Percentiles rank a stretch among this genome's conserved stretches.
These are phyloP conservation scores for Alternaria infectoria DNA, from an alignment of 2,329 filamentous ascomycete genomes.

Conservation along the genomic window DNA sequence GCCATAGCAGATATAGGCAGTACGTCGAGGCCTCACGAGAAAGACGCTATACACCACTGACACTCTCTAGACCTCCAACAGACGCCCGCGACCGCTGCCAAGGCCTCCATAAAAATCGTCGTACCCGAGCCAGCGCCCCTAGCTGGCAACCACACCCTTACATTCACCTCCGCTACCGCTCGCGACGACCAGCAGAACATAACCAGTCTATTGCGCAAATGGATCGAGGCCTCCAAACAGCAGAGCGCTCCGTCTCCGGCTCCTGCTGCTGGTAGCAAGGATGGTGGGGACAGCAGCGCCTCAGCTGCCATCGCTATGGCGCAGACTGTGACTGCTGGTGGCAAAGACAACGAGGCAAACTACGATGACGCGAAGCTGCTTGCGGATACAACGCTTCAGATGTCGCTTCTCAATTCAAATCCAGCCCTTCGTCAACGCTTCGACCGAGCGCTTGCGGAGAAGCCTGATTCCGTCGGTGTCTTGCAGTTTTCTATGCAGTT, in stretches of 20 bases:
- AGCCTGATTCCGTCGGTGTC: conserved; percentile 81
- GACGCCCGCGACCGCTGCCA: conserved; percentile 83
- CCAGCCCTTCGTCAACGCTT: conserved; percentile 80
- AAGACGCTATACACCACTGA: conserved; percentile 9
- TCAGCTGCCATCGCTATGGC: conserved; percentile 81
- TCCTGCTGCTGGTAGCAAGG: conserved; percentile 31
- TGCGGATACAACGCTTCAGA: conserved; percentile 80
- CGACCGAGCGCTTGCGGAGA: conserved; percentile 80
- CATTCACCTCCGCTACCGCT: conserved; percentile 82
- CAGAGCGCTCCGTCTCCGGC: conserved; percentile 44
- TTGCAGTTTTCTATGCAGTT: conserved; percentile 89
- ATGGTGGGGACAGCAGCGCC: conserved; percentile 28
- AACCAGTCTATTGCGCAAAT: conserved; percentile 78
- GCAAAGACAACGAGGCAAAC: conserved; percentile 64
- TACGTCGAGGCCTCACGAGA: conserved; percentile 54
- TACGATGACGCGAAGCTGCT: conserved; percentile 83
- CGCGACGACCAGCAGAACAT: conserved; percentile 83
- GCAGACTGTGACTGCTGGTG: conserved; percentile 61
- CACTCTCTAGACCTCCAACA: conserved; percentile 79
- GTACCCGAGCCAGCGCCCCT: conserved; percentile 68
- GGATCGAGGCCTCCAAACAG: conserved; percentile 74
- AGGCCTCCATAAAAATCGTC: conserved; percentile 94
- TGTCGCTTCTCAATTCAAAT: conserved; percentile 85
- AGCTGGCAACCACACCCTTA: conserved; percentile 79
- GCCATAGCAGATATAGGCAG: conserved; percentile 80